Evolutionary conservation across 73 alveolate species (phyloP).

Genomic region (Tetrahymena borealis): DNA sequence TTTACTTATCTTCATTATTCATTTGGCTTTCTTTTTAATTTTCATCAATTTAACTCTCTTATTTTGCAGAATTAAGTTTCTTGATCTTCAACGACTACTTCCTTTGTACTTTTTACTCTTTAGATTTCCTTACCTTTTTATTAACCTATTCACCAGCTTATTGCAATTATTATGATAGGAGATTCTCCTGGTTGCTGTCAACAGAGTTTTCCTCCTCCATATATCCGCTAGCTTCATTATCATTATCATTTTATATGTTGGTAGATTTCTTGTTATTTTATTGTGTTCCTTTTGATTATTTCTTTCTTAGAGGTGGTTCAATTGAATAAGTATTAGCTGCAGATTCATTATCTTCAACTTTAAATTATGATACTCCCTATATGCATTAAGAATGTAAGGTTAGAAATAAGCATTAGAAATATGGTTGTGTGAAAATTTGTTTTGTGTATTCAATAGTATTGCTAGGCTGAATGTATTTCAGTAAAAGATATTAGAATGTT

Average conservation of each 20-base stretch:
- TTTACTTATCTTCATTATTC: neutral
- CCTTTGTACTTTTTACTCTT: neutral
- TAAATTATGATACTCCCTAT: neutral
- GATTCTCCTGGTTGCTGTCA: neutral
- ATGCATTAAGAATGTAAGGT: neutral
- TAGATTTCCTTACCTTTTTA: neutral
- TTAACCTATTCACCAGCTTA: neutral
- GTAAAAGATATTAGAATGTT: too few relatives aligned
- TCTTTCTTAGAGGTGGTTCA: neutral
- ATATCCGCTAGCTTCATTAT: neutral
- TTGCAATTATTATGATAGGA: neutral
- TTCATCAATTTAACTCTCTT: neutral
- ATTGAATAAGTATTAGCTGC: neutral
- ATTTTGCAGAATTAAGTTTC: neutral
- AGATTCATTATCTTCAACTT: neutral
- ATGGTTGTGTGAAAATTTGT: too few relatives aligned
- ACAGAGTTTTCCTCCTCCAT: neutral
- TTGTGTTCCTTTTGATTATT: neutral
- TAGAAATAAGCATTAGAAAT: too few relatives aligned
- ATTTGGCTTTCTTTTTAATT: neutral
- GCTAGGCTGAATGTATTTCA: too few relatives aligned
- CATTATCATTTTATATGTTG: neutral
- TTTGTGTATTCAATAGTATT: too few relatives aligned
- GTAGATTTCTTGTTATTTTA: neutral
- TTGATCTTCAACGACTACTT: constrained; percentile 1